These are phyloP conservation scores for Fusarium newnesense DNA, from an alignment of 2,329 filamentous ascomycete species.

Conservation along the genomic window DNA sequence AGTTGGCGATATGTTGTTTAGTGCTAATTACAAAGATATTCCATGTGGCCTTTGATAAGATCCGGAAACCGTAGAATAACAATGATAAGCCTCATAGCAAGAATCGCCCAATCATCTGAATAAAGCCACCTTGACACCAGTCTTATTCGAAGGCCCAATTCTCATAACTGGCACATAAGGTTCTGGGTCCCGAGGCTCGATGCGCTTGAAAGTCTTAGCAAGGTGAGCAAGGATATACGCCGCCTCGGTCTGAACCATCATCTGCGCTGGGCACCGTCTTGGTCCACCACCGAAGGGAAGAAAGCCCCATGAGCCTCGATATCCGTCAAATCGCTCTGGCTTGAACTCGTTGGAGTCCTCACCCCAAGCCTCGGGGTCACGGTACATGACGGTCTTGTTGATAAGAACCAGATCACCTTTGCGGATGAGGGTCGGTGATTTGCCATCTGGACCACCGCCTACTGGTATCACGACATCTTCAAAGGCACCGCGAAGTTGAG, in stretches of 20 bases:
- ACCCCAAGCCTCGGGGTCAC: not conserved
- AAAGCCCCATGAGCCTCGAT: not conserved
- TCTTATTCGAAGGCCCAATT: constrained; percentile 1
- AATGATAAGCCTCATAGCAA: fast-evolving
- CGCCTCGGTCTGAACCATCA: constrained; percentile 3
- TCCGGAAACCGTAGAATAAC: not conserved
- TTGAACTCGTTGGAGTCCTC: not conserved
- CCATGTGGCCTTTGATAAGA: not conserved
- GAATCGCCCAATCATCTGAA: not conserved
- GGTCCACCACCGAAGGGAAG: not conserved
- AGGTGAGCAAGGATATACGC: not conserved
- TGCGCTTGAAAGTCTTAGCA: not conserved
- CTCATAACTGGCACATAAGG: not conserved
- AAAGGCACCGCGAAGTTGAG: not conserved
- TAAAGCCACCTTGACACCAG: not conserved
- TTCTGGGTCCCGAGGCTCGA: not conserved
- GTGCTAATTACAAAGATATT: not conserved
- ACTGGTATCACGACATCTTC: not conserved
- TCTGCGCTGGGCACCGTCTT: not conserved
- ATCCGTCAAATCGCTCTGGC: not conserved
- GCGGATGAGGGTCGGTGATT: not conserved
- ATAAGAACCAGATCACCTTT: not conserved
- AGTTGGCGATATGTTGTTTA: fast-evolving
- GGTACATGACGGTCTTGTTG: constrained; percentile 1
- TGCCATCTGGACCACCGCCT: not conserved